Evolutionary conservation across 495 filamentous ascomycete species (phyloP), one percentile per base, ranked within the genome.

Genomic region (Penicillium ucsense): DNA sequence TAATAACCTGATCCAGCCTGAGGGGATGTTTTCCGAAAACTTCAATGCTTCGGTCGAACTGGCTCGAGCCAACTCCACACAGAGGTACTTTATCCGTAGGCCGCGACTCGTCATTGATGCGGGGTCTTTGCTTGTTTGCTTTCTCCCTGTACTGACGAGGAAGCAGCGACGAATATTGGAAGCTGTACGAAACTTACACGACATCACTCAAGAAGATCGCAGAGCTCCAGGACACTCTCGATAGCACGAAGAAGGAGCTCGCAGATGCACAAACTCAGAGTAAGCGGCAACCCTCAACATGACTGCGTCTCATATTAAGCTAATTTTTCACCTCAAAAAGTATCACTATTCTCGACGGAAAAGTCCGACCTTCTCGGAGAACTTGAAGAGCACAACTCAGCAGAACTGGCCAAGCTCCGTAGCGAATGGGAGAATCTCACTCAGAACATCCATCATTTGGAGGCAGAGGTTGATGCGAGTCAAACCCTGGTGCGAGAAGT

Each of bases 311-410:
- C 20, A 20, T 20, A 20, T 20, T 2, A 20, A 20, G 20, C 20
- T 20, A 38, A 30, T 42, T 35, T 35, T 63, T 72, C 46, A 75
- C 42, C 31, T 40, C 45, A 34, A 46, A 48, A 48, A 76, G 75
- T 72, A 39, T 59, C 53, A 42, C 55, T 79, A 29, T 63, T 74
- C 46, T 65, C 65, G 46, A 66, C 70, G 36, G 76, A 79, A 41
- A 74, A 76, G 43, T 50, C 71, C 20, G 71, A 78, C 37, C 59
- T 74, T 8, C 56, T 78, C 31, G 64, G 64, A 32, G 69, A 70
- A 48, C 54, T 78, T 42, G 77, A 74, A 49, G 66, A 70, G 39
- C 61, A 67, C 36, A 65, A 65, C 39, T 69, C 65, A 5, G 50
- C 60, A 32, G 75, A 78, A 51, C 51, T 75, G 33, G 53, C 65